Percentiles rank a stretch among this genome's conserved stretches.
Evolutionary conservation across 345 rosid species (phyloP).

Genomic region (Toxicodendron radicans): DNA sequence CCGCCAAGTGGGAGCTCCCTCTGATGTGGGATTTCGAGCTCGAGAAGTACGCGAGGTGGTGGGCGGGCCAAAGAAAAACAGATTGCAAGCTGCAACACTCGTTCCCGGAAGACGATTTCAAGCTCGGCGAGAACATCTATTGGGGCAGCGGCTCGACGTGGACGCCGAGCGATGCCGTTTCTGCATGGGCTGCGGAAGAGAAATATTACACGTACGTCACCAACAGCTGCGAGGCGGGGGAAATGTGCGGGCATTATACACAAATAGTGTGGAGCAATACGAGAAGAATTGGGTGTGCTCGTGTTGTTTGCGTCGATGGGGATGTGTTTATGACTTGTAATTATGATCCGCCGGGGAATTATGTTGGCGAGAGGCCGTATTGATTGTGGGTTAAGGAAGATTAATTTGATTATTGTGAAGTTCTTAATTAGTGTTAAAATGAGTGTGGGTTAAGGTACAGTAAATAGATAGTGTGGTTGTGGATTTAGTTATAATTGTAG

Average conservation of each 20-base stretch:
- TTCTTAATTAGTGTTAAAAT: no score
- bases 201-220: constrained; percentile 56
- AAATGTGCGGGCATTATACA: constrained; percentile 87
- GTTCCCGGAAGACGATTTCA: constrained; percentile 52
- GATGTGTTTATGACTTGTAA: constrained; percentile 93
- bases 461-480: no score
- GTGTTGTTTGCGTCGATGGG: constrained; percentile 67
- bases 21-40: constrained; percentile 72
- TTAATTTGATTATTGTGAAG: no score
- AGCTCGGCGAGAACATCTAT: constrained; percentile 75
- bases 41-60: constrained; percentile 66
- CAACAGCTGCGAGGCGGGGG: constrained; percentile 54
- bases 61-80: constrained; percentile 67
- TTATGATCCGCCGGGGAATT: constrained; percentile 84
- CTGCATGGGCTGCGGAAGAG: constrained; percentile 73
- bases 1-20: constrained; percentile 62
- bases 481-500: no score
- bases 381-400: constrained; percentile 16
- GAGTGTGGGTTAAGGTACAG: background rate
- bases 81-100: constrained; percentile 75
- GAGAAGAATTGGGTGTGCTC: constrained; percentile 70
- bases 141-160: constrained; percentile 78
- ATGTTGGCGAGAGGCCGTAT: constrained; percentile 74
- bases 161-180: constrained; percentile 66
- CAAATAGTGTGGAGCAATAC: constrained; percentile 81